phyloP scores from a whole-genome alignment of 805 yeast genomes.

The Ogataea thermomethanolica region DNA sequence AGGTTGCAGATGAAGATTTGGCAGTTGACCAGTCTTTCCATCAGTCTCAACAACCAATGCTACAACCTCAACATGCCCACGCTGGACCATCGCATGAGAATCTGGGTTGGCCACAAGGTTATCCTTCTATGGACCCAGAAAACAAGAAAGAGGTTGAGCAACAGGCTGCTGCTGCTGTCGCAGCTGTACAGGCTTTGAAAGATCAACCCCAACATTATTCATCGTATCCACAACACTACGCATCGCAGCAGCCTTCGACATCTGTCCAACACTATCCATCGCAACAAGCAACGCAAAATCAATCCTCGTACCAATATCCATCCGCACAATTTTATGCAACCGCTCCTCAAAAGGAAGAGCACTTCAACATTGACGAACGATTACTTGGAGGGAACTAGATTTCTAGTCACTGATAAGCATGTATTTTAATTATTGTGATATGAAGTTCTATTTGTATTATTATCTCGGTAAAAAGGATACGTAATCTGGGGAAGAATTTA shows the following conservation, averaged over 20 bases:
- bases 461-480: conserved; percentile 13
- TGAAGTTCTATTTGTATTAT: neutral
- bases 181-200: conserved; percentile 26
- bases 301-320: conserved; percentile 12
- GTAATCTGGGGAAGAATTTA: neutral
- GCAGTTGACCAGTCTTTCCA: conserved; percentile 14
- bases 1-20: conserved; percentile 24
- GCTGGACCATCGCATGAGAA: conserved; percentile 17
- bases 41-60: conserved; percentile 13
- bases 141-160: conserved; percentile 23
- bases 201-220: conserved; percentile 16
- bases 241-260: conserved; percentile 11
- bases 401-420: neutral
- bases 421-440: conserved; percentile 2
- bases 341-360: conserved; percentile 22
- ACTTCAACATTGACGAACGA: conserved; percentile 29
- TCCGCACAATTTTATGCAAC: conserved; percentile 8
- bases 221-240: conserved; percentile 10
- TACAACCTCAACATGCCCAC: conserved; percentile 13
- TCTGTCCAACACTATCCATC: conserved; percentile 10
- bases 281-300: conserved; percentile 10
- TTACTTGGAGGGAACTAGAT: conserved; percentile 22
- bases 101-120: conserved; percentile 23
- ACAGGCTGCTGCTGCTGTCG: conserved; percentile 27
- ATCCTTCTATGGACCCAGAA: conserved; percentile 20